These are phyloP conservation scores for Pyricularia sp. DNA, from an alignment of 2,329 filamentous ascomycete species.

Conservation along the genomic window DNA sequence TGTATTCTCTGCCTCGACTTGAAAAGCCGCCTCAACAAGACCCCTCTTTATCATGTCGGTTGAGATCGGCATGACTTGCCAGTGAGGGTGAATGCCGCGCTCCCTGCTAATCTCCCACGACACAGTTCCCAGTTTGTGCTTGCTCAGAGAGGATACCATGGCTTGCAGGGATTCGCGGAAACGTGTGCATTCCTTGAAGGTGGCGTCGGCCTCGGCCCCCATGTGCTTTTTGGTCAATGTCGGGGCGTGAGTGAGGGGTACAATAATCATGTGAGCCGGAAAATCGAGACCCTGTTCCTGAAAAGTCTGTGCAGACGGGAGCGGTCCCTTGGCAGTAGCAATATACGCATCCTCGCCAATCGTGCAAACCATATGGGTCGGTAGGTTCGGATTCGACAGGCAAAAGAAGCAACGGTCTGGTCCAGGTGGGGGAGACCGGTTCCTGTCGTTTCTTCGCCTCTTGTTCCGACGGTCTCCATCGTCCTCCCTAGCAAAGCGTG, in stretches of 20 bases:
- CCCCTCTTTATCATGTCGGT: conserved; percentile 54
- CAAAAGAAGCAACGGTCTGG: conserved; percentile 91
- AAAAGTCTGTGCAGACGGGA: conserved; percentile 61
- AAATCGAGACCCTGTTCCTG: conserved; percentile 51
- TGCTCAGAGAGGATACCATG: conserved; percentile 52
- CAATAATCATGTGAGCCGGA: conserved; percentile 80
- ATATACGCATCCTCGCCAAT: conserved; percentile 82
- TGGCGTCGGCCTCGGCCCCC: conserved; percentile 42
- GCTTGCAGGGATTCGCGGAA: conserved; percentile 66
- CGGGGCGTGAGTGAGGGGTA: conserved; percentile 70
- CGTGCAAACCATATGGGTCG: conserved; percentile 77
- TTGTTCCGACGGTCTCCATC: conserved; percentile 30
- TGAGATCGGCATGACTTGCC: conserved; percentile 79
- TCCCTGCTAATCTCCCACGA: conserved; percentile 85
- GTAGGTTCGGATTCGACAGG: conserved; percentile 71
- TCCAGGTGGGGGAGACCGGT: conserved; percentile 45
- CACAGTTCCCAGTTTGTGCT: conserved; percentile 59
- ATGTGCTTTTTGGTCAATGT: conserved; percentile 51
- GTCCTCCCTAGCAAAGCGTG: conserved; percentile 38
- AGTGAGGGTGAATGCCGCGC: conserved; percentile 76
- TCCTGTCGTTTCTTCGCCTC: conserved; percentile 26
- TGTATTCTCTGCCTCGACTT: conserved; percentile 71
- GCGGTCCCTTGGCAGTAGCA: conserved; percentile 82
- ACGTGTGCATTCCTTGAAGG: conserved; percentile 67
- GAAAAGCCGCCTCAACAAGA: conserved; percentile 78